Evolutionary conservation across 768 basidiomycete species (phyloP).

Genomic region (Chlorophyllum brunneum): DNA sequence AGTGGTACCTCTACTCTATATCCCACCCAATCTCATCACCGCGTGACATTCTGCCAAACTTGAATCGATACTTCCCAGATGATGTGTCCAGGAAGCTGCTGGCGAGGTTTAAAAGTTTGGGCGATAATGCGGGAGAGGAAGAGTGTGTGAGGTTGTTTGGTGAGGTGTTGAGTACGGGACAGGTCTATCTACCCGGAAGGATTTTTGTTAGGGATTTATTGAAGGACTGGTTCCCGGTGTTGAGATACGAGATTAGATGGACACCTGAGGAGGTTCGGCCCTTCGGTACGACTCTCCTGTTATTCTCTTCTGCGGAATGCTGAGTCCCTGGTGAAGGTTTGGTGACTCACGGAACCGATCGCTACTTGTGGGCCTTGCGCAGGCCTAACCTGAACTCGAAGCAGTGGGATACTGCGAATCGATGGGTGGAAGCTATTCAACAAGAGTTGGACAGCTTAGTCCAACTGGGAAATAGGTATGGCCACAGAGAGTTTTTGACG

Average conservation of each 20-base stretch:
- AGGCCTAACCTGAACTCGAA: conserved; percentile 40
- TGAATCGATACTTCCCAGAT: conserved; percentile 57
- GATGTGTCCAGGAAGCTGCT: conserved; percentile 45
- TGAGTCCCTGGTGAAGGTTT: conserved; percentile 38
- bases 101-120: conserved; percentile 36
- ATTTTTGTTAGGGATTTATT: conserved; percentile 59
- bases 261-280: conserved; percentile 56
- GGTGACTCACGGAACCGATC: conserved; percentile 69
- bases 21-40: conserved; percentile 52
- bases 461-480: conserved; percentile 17
- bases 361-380: conserved; percentile 58
- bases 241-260: conserved; percentile 70
- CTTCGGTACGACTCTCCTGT: conserved; percentile 36
- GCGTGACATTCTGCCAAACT: conserved; percentile 51
- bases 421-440: conserved; percentile 52
- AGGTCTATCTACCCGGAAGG: conserved; percentile 67
- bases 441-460: conserved; percentile 31
- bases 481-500: conserved; percentile 40
- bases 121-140: conserved; percentile 35
- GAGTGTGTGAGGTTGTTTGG: conserved; percentile 50
- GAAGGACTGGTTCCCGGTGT: conserved; percentile 52
- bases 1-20: conserved; percentile 77
- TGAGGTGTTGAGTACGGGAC: conserved; percentile 53
- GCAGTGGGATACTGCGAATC: conserved; percentile 45
- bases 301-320: background rate